These are phyloP conservation scores for Sparassis latifolia DNA, from an alignment of 1,284 basidiomycete species.

Conservation along the genomic window DNA sequence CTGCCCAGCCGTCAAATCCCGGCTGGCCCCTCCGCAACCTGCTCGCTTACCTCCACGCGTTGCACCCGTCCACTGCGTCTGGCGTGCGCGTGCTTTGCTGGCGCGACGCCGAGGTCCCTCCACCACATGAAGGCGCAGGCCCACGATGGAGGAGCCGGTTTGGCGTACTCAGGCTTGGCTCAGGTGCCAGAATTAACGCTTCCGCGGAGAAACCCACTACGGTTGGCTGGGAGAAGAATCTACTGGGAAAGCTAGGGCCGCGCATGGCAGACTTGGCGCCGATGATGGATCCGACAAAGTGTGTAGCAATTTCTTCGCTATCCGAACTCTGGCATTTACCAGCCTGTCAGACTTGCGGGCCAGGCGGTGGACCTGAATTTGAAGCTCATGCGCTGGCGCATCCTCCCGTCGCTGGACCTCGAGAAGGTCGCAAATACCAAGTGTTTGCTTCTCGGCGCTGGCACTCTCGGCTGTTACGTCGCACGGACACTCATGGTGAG, in stretches of 20 bases:
- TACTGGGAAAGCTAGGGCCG: constrained; percentile 78
- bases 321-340: not conserved
- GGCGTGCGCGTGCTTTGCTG: constrained; percentile 70
- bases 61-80: constrained; percentile 41
- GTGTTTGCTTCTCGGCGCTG: constrained; percentile 89
- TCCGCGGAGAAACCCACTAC: constrained; percentile 40
- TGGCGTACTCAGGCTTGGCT: constrained; percentile 37
- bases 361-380: constrained; percentile 97
- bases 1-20: constrained; percentile 68
- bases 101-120: constrained; percentile 48
- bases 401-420: constrained; percentile 84
- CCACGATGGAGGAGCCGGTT: constrained; percentile 54
- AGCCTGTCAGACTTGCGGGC: constrained; percentile 67
- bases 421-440: constrained; percentile 79
- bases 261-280: constrained; percentile 89
- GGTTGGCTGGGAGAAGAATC: constrained; percentile 95
- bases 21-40: constrained; percentile 96
- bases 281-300: constrained; percentile 90
- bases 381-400: constrained; percentile 97
- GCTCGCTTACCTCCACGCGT: constrained; percentile 69
- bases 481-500: constrained; percentile 81
- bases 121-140: not conserved
- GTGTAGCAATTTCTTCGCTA: not conserved
- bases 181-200: not conserved
- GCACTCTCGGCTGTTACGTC: constrained; percentile 96